Evolutionary conservation across 2,329 filamentous ascomycete species (phyloP), one percentile per base, ranked within the genome.

Genomic region (Microdochium nivale): DNA sequence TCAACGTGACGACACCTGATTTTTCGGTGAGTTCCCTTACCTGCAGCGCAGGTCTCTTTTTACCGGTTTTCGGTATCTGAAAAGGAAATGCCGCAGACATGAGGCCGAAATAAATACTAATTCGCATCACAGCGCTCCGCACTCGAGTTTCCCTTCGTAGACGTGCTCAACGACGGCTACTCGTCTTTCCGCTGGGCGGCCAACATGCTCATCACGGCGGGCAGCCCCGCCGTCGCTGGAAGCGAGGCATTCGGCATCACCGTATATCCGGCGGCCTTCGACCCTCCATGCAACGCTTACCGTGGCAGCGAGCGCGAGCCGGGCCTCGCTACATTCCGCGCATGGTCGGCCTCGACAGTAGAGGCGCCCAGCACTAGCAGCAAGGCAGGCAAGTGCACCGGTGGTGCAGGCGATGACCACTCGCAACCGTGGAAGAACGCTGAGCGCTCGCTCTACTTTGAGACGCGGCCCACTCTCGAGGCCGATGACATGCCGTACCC

Each of bases 131-230:
- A 80, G 77, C 74, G 73, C 35, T 65, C 73, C 19, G 71, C 73
- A 9, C 71, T 79, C 54, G 73, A 77, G 55, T 81, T 80, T 52
- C 79, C 79, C 0, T 82, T 81, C 59, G 53, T 81, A 35, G 78
- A 80, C 58, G 59, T 78, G 5, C 64, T 79, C 2, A 67, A 69
- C 49, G 76, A 80, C 60, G 73, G 72, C 32, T 64, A 70, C 54
- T 74, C 75, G 1, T 73, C 71, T 2, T 82, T 80, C 65, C 72
- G 73, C 37, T 80, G 75, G 70, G 69, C 68, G 0, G 70, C 71
- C 0, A 68, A 70, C 2, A 68, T 77, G 50, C 62, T 80, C 52
- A 72, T 81, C 55, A 71, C 69, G 2, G 67, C 69, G 1, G 57
- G 55, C 51, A 72, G 75, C 55, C 54, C 61, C 5, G 77, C 75